Evolutionary conservation across 306 rosid species (phyloP).

Genomic region (Ceratonia siliqua): DNA sequence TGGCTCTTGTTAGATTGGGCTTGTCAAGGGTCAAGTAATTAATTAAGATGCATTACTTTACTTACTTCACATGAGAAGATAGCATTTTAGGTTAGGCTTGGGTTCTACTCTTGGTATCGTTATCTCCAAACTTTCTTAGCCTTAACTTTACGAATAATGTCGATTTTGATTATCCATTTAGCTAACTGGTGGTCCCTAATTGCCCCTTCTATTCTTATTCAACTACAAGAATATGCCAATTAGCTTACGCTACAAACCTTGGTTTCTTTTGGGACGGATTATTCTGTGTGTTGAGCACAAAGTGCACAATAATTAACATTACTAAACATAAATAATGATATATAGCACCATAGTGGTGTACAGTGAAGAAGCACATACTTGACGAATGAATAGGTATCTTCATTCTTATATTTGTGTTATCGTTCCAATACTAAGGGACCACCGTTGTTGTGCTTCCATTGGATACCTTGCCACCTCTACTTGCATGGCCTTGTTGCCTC

Average conservation of each 20-base stretch:
- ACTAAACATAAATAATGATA: too few species aligned
- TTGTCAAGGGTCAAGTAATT: background rate
- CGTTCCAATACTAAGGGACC: background rate
- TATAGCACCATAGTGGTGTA: too few species aligned
- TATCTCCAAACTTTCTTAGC: background rate
- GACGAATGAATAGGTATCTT: too few species aligned
- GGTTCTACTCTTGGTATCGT: background rate
- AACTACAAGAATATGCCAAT: background rate
- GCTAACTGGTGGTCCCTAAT: slow-evolving; percentile 27
- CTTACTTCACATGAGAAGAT: too few species aligned
- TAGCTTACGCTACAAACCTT: background rate
- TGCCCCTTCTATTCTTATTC: background rate
- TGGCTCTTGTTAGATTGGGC: background rate
- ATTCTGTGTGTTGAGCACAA: background rate
- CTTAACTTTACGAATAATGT: slow-evolving; percentile 13
- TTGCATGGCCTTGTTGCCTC: slow-evolving; percentile 13
- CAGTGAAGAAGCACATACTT: too few species aligned
- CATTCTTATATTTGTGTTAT: too few species aligned
- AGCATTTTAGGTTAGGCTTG: slow-evolving; percentile 16
- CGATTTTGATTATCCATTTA: slow-evolving; percentile 9
- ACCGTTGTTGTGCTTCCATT: background rate
- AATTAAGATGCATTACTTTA: background rate
- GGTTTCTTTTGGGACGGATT: background rate
- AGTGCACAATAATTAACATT: background rate
- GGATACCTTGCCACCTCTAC: background rate